Conservation (phyloP, 1,284 basidiomycete genomes). For the Gymnopus androsaceus region DNA sequence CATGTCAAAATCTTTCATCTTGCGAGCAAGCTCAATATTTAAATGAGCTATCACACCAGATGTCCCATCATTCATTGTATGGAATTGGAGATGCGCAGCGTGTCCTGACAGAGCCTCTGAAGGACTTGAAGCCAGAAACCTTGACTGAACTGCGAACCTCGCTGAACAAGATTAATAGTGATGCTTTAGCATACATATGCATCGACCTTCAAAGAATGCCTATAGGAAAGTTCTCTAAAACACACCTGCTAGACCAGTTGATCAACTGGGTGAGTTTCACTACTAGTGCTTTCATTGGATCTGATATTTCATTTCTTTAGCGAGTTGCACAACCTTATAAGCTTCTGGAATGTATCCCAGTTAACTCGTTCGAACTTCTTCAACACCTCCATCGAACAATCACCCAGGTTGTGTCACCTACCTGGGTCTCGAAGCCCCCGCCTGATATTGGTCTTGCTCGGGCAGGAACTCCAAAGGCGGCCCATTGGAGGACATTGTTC, state of each 20-base stretch:
- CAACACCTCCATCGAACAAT: too few species aligned
- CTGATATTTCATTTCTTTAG: too few species aligned
- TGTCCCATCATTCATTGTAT: conserved; percentile 2
- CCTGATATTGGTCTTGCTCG: neutral
- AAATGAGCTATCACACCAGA: too few species aligned
- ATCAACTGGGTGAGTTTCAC: conserved; percentile 9
- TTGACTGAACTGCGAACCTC: neutral
- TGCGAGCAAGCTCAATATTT: too few species aligned
- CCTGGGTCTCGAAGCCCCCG: conserved; percentile 1
- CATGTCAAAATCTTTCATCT: too few species aligned
- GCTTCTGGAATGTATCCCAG: too few species aligned
- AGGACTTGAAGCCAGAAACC: neutral
- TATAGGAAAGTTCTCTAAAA: neutral
- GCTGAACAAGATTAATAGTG: neutral
- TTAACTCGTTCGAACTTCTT: too few species aligned
- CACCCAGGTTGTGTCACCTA: neutral
- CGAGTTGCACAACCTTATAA: too few species aligned
- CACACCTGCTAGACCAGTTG: conserved; percentile 2
- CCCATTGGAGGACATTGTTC: conserved; percentile 2
- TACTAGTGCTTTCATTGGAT: too few species aligned
- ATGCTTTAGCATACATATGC: conserved; percentile 10
- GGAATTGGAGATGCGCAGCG: conserved; percentile 6
- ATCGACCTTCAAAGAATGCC: conserved; percentile 6
- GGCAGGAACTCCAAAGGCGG: conserved; percentile 4
- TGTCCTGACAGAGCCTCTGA: neutral